Conservation (phyloP, 352 stramenopile genomes). For the Globisporangium okanoganense region DNA sequence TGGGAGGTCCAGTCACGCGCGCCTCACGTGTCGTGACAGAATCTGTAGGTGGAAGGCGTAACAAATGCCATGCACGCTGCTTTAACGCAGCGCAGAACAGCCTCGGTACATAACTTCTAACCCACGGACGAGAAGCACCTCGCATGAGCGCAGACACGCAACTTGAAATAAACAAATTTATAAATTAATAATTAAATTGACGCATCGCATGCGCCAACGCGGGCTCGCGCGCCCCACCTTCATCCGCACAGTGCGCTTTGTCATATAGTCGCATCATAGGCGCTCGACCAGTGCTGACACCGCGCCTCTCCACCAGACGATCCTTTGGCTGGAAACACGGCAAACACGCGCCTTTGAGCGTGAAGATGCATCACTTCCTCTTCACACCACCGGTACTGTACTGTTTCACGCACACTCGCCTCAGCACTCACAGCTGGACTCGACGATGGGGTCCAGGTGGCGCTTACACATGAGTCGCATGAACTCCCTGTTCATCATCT, state of each 20-base stretch:
- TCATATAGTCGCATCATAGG: neutral
- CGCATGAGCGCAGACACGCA: neutral
- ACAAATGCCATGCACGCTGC: no score
- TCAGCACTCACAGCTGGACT: conserved; percentile 32
- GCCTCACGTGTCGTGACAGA: no score
- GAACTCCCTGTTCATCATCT: conserved; percentile 41
- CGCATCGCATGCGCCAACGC: neutral
- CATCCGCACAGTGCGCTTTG: neutral
- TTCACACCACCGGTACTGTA: neutral
- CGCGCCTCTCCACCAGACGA: neutral
- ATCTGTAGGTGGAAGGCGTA: no score
- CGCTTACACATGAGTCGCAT: conserved; percentile 41
- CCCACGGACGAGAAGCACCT: no score
- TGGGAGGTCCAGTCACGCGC: no score
- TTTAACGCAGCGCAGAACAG: no score
- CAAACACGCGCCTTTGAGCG: neutral
- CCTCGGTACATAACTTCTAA: no score
- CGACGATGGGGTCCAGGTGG: conserved; percentile 47
- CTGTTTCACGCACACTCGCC: conserved; percentile 1
- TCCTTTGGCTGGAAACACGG: neutral
- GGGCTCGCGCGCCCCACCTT: neutral
- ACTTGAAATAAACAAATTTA: conserved; percentile 3
- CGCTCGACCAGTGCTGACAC: neutral
- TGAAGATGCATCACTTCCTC: neutral
- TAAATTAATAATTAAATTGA: conserved; percentile 12